Evolutionary conservation across 305 asterid species (phyloP).

Genomic region (Coffea humblotiana): DNA sequence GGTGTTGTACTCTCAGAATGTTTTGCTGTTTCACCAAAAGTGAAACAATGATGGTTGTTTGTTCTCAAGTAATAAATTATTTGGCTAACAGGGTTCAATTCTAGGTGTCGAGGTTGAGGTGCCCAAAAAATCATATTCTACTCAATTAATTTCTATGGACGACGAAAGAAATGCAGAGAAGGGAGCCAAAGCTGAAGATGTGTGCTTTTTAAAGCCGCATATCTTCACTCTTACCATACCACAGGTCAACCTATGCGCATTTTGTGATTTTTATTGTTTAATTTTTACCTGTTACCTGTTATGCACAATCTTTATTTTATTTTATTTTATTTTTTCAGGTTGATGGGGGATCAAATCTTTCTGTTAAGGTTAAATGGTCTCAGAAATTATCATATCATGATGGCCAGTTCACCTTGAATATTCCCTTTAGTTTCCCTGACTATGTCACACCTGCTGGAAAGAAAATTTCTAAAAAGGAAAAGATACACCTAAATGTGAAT

Average conservation of each 20-base stretch:
- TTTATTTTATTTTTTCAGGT: conserved; percentile 41
- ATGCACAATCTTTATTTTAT: not conserved
- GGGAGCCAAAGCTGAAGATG: conserved; percentile 48
- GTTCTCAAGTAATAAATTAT: conserved; percentile 63
- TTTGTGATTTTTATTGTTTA: not conserved
- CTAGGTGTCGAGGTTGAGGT: conserved; percentile 95
- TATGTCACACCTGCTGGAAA: conserved; percentile 84
- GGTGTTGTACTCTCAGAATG: not conserved
- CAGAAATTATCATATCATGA: conserved; percentile 64
- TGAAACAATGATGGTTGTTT: conserved; percentile 19
- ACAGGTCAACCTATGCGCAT: conserved; percentile 43
- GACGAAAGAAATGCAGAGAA: conserved; percentile 38
- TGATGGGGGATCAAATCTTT: conserved; percentile 82
- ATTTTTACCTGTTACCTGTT: not conserved
- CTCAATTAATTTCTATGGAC: conserved; percentile 48
- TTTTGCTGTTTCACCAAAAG: conserved; percentile 20
- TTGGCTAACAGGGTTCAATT: conserved; percentile 99
- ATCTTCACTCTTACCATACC: conserved; percentile 75
- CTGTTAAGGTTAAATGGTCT: conserved; percentile 80
- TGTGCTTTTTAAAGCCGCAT: conserved; percentile 62
- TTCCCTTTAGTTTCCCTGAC: conserved; percentile 87
- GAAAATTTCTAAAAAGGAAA: conserved; percentile 79
- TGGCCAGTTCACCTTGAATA: conserved; percentile 62
- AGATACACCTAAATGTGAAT: conserved; percentile 62
- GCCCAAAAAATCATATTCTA: conserved; percentile 60